Evolutionary conservation across 257 asterid genomes (phyloP).

Genomic region (Scutellaria minor): DNA sequence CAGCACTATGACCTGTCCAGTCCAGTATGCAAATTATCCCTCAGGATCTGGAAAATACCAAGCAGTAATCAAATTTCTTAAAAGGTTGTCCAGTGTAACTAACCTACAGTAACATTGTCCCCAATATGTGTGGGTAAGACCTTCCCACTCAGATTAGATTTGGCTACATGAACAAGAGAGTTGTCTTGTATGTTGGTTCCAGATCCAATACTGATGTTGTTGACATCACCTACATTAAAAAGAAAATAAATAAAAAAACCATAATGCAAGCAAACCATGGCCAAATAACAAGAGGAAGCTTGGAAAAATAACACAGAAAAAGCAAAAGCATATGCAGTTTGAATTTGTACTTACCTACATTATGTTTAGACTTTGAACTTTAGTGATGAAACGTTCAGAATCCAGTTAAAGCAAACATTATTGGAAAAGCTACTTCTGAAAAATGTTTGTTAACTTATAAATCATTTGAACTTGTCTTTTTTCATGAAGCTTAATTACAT

Average conservation of each 20-base stretch:
- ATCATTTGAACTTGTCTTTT: conserved; percentile 6
- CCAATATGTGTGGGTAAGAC: conserved; percentile 86
- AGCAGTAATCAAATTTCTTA: conserved; percentile 6
- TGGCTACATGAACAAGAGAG: conserved; percentile 94
- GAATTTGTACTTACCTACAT: neutral
- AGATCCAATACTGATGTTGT: conserved; percentile 78
- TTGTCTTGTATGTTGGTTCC: conserved; percentile 97
- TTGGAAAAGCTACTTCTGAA: neutral
- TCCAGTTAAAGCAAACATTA: neutral
- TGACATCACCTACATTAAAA: conserved; percentile 73
- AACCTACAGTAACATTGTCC: conserved; percentile 90
- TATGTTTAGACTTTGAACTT: conserved; percentile 17
- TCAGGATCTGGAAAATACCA: conserved; percentile 22
- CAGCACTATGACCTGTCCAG: conserved; percentile 84
- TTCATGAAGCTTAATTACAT: neutral
- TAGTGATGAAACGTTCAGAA: conserved; percentile 1
- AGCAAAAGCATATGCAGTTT: conserved; percentile 12
- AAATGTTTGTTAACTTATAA: neutral
- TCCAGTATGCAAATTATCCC: conserved; percentile 30
- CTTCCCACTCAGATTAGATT: conserved; percentile 86
- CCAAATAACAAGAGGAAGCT: conserved; percentile 22
- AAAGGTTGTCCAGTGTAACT: conserved; percentile 39
- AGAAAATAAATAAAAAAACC: neutral
- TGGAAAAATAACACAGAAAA: conserved; percentile 17
- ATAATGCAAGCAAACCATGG: conserved; percentile 13